phyloP scores from a whole-genome alignment of 345 rosid genomes.

The Brassica juncea region DNA sequence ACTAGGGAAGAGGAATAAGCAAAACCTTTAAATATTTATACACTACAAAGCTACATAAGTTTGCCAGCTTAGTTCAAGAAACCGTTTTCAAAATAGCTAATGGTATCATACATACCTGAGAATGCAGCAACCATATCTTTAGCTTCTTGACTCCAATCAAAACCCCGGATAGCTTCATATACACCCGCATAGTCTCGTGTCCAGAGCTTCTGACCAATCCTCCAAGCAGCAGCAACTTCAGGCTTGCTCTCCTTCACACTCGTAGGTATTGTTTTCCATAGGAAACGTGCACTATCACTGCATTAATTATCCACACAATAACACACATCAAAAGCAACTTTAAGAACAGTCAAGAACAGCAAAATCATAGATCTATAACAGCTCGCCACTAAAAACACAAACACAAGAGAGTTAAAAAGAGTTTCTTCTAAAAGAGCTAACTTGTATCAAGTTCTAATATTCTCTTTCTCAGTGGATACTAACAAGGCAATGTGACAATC shows the following conservation, averaged over 20 bases:
- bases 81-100: background rate
- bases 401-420: background rate
- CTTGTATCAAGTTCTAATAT: background rate
- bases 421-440: background rate
- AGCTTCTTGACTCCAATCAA: constrained; percentile 78
- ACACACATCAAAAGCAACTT: background rate
- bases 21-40: background rate
- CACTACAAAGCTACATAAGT: background rate
- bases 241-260: constrained; percentile 66
- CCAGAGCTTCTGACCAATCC: constrained; percentile 83
- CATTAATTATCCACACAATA: background rate
- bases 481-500: background rate
- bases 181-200: constrained; percentile 75
- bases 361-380: background rate
- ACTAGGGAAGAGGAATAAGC: background rate
- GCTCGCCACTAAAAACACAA: background rate
- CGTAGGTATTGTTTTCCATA: constrained; percentile 79
- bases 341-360: background rate
- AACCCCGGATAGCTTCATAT: constrained; percentile 65
- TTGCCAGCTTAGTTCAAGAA: background rate
- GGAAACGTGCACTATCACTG: constrained; percentile 81
- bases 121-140: constrained; percentile 64
- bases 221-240: constrained; percentile 76
- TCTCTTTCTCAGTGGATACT: background rate
- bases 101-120: constrained; percentile 43